phyloP scores from a whole-genome alignment of 129 eudicot species.

The Chrysanthemum lavandulifolium region DNA sequence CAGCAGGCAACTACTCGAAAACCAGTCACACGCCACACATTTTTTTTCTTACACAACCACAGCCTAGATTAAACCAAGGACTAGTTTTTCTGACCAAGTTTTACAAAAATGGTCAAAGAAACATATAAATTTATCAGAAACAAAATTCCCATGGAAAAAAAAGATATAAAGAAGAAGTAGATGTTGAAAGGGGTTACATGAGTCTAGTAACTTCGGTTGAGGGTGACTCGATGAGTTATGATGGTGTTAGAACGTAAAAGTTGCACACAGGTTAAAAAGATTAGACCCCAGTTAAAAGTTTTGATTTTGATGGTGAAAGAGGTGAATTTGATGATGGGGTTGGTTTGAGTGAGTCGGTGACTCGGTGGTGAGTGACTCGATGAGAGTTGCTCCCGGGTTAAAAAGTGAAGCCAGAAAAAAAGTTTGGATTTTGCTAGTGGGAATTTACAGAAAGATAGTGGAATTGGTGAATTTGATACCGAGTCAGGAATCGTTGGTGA shows the following conservation, averaged over 20 bases:
- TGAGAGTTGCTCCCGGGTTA: conserved; percentile 63
- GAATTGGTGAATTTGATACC: conserved; percentile 10
- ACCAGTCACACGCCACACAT: too few relatives aligned
- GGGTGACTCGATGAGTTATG: neutral
- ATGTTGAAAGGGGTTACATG: conserved; percentile 23
- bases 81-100: conserved; percentile 78
- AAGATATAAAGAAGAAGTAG: conserved; percentile 9
- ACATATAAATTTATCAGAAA: conserved; percentile 32
- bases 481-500: conserved; percentile 14
- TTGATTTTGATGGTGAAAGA: too few relatives aligned
- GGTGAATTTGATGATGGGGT: too few relatives aligned
- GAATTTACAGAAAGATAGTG: conserved; percentile 11
- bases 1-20: too few relatives aligned
- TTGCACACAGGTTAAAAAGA: too few relatives aligned
- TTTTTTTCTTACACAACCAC: too few relatives aligned
- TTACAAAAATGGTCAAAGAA: conserved; percentile 78
- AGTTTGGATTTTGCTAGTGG: conserved; percentile 29
- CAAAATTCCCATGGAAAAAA: conserved; percentile 76
- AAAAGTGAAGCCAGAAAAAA: conserved; percentile 41
- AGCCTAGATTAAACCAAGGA: conserved; percentile 73
- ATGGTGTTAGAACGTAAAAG: too few relatives aligned
- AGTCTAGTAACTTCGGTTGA: conserved; percentile 22
- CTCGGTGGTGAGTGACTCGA: conserved; percentile 27
- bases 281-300: too few relatives aligned
- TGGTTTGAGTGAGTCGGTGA: conserved; percentile 22